These are phyloP conservation scores for Fusarium pininemorale DNA, from an alignment of 2,329 filamentous ascomycete species.

Conservation along the genomic window DNA sequence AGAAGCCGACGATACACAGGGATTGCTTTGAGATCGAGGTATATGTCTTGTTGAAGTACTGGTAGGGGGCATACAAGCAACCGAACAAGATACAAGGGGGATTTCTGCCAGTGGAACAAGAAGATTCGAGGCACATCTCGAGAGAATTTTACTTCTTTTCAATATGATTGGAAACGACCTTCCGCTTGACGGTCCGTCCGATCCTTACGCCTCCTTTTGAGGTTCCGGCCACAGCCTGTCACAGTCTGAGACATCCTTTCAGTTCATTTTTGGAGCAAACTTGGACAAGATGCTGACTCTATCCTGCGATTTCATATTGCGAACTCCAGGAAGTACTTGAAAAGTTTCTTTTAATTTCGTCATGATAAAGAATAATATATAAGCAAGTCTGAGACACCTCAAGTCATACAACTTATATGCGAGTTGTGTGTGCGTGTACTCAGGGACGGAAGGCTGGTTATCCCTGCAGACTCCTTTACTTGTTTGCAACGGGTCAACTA, in stretches of 20 bases:
- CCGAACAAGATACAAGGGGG: not conserved
- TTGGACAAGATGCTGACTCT: not conserved
- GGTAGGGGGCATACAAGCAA: slow-evolving; percentile 23
- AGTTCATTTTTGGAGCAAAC: not conserved
- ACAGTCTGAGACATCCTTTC: not conserved
- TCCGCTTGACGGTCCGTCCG: not conserved
- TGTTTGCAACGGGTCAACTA: not conserved
- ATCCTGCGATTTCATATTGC: not conserved
- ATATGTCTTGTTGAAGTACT: not conserved
- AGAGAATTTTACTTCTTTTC: not conserved
- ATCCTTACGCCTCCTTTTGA: not conserved
- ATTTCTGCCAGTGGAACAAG: not conserved
- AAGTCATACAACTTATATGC: not conserved
- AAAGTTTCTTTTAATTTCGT: not conserved
- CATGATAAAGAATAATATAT: not conserved
- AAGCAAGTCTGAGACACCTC: not conserved
- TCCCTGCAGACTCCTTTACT: not conserved
- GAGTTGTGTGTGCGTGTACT: not conserved
- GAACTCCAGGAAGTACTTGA: not conserved
- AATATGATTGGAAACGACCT: too few relatives aligned
- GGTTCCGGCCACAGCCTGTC: not conserved
- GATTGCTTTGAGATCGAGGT: slow-evolving; percentile 9
- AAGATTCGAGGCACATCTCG: not conserved
- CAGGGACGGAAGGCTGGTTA: not conserved
- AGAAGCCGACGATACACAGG: slow-evolving; percentile 24